phyloP scores from a whole-genome alignment of 495 filamentous ascomycete genomes.

The Podospora pseudocomata region DNA sequence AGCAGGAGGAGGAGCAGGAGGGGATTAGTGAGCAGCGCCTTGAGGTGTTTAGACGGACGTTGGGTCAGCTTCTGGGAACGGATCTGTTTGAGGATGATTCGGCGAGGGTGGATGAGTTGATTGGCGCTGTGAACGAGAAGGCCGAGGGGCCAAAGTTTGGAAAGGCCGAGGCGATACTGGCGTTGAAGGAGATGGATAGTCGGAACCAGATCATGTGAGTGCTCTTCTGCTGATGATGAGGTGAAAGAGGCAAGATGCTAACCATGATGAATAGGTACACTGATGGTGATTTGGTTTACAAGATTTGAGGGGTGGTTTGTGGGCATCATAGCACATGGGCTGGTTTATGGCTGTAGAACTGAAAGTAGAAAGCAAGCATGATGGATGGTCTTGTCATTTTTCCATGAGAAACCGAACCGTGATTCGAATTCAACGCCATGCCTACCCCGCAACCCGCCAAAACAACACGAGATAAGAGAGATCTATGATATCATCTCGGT shows the following conservation, averaged over 20 bases:
- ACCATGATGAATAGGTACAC: conserved; percentile 40
- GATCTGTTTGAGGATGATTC: conserved; percentile 76
- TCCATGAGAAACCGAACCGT: background rate
- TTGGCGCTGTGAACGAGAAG: conserved; percentile 74
- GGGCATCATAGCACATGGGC: background rate
- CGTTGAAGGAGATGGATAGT: conserved; percentile 73
- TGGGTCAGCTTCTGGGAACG: conserved; percentile 77
- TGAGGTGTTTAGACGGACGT: conserved; percentile 67
- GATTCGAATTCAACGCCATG: background rate
- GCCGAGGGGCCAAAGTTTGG: conserved; percentile 59
- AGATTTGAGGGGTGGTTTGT: conserved; percentile 32
- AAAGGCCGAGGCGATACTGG: conserved; percentile 67
- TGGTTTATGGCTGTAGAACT: background rate
- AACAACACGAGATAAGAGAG: background rate
- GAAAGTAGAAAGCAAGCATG: background rate
- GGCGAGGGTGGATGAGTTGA: conserved; percentile 67
- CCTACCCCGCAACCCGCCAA: no score
- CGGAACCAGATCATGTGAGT: conserved; percentile 92
- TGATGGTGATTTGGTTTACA: conserved; percentile 45
- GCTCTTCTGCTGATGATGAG: background rate
- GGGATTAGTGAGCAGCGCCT: conserved; percentile 63
- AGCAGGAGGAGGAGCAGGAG: conserved; percentile 28
- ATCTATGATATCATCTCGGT: background rate
- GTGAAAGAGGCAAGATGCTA: conserved; percentile 19
- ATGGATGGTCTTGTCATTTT: background rate